Conservation (phyloP, 2,329 filamentous ascomycete genomes). For the Fusarium albidum region DNA sequence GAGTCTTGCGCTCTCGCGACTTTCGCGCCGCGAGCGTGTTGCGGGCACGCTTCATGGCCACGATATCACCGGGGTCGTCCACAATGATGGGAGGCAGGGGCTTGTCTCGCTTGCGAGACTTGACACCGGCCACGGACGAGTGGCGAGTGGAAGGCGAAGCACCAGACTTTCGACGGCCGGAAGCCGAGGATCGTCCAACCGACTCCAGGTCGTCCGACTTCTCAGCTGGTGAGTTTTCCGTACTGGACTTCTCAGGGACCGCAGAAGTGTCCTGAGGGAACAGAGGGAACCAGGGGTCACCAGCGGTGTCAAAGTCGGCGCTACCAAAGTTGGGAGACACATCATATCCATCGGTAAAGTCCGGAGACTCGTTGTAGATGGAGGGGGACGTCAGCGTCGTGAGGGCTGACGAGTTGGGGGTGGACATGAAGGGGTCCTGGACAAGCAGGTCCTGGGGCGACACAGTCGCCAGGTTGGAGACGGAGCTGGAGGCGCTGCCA, state of each 20-base stretch:
- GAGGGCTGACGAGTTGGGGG: constrained; percentile 82
- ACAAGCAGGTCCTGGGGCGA: constrained; percentile 85
- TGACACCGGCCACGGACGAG: constrained; percentile 75
- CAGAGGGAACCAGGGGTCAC: constrained; percentile 75
- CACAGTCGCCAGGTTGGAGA: constrained; percentile 72
- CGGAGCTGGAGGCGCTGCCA: constrained; percentile 57
- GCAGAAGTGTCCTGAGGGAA: constrained; percentile 64
- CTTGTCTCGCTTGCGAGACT: constrained; percentile 79
- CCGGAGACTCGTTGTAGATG: constrained; percentile 79
- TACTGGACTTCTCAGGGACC: constrained; percentile 39
- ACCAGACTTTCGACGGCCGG: constrained; percentile 56
- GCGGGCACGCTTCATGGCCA: constrained; percentile 91
- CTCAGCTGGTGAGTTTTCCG: constrained; percentile 53
- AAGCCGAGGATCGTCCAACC: constrained; percentile 47
- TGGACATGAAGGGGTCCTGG: constrained; percentile 73
- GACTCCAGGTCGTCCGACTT: constrained; percentile 60
- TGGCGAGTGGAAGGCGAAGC: constrained; percentile 63
- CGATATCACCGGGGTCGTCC: constrained; percentile 74
- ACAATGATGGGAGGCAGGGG: constrained; percentile 80
- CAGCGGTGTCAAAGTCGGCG: constrained; percentile 61
- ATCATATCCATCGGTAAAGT: constrained; percentile 73
- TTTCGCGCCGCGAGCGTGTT: constrained; percentile 95
- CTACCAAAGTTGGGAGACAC: constrained; percentile 79
- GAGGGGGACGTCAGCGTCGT: constrained; percentile 88
- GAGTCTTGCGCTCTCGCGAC: constrained; percentile 86